These are phyloP conservation scores for Colletotrichum shisoi DNA, from an alignment of 2,329 filamentous ascomycete species.

Conservation along the genomic window DNA sequence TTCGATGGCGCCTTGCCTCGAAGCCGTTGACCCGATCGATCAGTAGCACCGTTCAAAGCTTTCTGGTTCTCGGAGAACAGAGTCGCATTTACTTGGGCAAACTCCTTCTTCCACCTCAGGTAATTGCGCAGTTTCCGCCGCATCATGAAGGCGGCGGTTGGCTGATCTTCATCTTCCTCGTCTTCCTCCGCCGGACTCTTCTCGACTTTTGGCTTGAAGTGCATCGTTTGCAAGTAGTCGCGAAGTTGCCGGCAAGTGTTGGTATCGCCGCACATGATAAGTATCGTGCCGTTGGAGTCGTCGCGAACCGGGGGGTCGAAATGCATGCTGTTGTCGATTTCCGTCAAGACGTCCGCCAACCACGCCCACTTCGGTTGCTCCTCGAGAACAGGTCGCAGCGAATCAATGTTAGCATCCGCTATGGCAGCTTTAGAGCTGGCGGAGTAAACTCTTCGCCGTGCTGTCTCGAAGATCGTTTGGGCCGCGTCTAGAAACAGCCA, in stretches of 20 bases:
- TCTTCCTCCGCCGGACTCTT: conserved; percentile 52
- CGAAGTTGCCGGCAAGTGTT: conserved; percentile 86
- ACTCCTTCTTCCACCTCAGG: conserved; percentile 87
- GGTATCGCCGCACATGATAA: conserved; percentile 94
- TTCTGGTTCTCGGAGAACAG: conserved; percentile 83
- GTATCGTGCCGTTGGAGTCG: conserved; percentile 87
- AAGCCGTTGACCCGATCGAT: conserved; percentile 59
- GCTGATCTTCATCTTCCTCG: conserved; percentile 62
- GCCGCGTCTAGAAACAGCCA: conserved; percentile 97
- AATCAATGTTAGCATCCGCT: conserved; percentile 60
- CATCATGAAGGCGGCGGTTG: conserved; percentile 89
- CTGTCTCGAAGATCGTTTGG: conserved; percentile 90
- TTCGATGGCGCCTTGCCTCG: conserved; percentile 76
- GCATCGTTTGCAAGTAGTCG: conserved; percentile 92
- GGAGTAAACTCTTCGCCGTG: conserved; percentile 86
- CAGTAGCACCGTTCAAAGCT: conserved; percentile 71
- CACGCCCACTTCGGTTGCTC: conserved; percentile 94
- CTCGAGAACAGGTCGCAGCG: conserved; percentile 82
- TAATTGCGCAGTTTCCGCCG: conserved; percentile 85
- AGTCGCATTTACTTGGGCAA: conserved; percentile 81
- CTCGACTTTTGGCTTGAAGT: conserved; percentile 68
- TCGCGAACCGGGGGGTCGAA: conserved; percentile 79
- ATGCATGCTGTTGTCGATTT: conserved; percentile 90
- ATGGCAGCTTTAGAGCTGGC: conserved; percentile 62
- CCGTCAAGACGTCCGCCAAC: conserved; percentile 86